Base-by-base conservation (phyloP, 805 yeast species). In the Saccharomycopsis malanga region DNA sequence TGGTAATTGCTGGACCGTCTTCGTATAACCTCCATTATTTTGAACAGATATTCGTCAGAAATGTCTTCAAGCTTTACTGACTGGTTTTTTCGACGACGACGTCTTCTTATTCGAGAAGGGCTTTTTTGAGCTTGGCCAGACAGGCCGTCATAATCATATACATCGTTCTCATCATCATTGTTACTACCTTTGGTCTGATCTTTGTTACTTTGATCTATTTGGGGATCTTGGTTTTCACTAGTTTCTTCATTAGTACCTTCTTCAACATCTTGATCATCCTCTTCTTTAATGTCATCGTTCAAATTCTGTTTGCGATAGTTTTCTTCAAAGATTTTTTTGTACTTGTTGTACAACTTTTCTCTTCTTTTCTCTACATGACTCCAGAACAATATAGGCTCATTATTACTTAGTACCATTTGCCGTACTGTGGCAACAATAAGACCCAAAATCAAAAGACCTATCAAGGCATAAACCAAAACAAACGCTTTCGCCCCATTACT, bases 371-470 rank as follows among this genome's bases (percentile, higher is more conserved):
- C 94, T 7, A 81, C 65, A 39, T 71, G 65, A 62, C 84, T 81
- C 78, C 88, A 79, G 48, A 76, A 74, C 9, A 81, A 64, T 0
- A 85, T 76, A 2, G 87, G 81, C 0, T 76, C 73, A 2, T 80
- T 72, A 2, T 83, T 69, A n/a, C 74, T 71, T 18, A 76, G 63
- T 20, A 84, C 79, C 52, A 83, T 77, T 24, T 77, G 73, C 32
- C 88, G 67, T 20, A 87, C 79, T 67, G 83, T 76, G 0, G 84
- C 74, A 20, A 88, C 70, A 14, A 86, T 76, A 42, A 88, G 68
- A 53, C 95, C 96, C 58, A 87, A 70, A 23, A 81, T 65, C 27
- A 88, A 61, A 17, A 88, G 76, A 0, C 95, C 96, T 12, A 76
- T 62, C 15, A 84, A 61, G 4, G 93, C 76, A 64, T 79, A 85